Percentiles rank a stretch among this genome's conserved stretches.
These are phyloP conservation scores for Boehmeria nivea DNA, from an alignment of 306 rosid genomes.

Conservation along the genomic window DNA sequence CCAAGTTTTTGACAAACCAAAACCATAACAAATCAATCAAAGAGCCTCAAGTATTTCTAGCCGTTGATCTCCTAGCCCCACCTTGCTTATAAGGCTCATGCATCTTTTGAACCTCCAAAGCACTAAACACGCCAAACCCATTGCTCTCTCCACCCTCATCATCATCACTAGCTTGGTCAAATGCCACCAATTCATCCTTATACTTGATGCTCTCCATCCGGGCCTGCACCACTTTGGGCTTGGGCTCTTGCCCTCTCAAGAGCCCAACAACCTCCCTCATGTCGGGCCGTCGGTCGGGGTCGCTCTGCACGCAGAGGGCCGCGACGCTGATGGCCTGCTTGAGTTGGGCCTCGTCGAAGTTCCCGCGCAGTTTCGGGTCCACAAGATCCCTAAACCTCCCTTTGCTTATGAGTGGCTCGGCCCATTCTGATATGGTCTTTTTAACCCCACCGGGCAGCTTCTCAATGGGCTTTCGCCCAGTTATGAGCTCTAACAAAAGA, in stretches of 20 bases:
- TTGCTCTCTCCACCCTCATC: constrained; percentile 22
- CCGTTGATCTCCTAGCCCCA: constrained; percentile 19
- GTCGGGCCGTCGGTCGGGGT: constrained; percentile 55
- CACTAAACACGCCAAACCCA: constrained; percentile 78
- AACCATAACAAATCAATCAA: neutral
- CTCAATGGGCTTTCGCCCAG: constrained; percentile 80
- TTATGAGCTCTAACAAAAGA: constrained; percentile 63
- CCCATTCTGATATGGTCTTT: constrained; percentile 78
- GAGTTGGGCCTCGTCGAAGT: constrained; percentile 52
- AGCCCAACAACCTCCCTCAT: constrained; percentile 64
- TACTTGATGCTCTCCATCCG: constrained; percentile 48
- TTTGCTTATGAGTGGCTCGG: constrained; percentile 48
- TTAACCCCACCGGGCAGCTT: constrained; percentile 70
- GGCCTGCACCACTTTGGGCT: constrained; percentile 19
- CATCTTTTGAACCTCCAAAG: constrained; percentile 54
- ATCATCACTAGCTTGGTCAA: constrained; percentile 44
- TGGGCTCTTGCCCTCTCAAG: constrained; percentile 49
- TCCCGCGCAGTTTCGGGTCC: constrained; percentile 64
- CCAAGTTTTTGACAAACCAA: no score
- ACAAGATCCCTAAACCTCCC: constrained; percentile 54
- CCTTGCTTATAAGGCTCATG: constrained; percentile 34
- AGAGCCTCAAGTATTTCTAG: neutral
- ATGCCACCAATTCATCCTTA: constrained; percentile 38
- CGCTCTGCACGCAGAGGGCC: constrained; percentile 58
- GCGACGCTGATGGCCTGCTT: constrained; percentile 56